These are phyloP conservation scores for Tricholoma bakamatsutake DNA, from an alignment of 768 basidiomycete genomes.

Conservation along the genomic window DNA sequence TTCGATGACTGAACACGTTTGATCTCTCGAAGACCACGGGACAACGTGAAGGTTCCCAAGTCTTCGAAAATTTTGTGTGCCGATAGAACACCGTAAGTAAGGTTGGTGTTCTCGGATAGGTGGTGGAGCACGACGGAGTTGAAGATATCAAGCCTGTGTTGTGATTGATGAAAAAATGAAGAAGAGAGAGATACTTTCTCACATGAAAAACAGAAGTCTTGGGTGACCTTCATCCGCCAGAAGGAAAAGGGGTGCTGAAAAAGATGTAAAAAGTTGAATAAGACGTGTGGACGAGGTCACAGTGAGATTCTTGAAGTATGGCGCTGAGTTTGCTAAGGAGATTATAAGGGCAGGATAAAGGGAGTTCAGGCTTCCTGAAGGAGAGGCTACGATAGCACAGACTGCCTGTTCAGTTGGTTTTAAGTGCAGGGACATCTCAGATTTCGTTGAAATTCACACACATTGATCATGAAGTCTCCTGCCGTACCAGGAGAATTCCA, in stretches of 20 bases:
- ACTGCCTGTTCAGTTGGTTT: constrained; percentile 51
- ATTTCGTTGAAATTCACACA: constrained; percentile 27
- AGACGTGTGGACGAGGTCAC: constrained; percentile 79
- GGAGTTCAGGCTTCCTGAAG: constrained; percentile 73
- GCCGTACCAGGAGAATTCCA: constrained; percentile 69
- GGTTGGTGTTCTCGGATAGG: constrained; percentile 77
- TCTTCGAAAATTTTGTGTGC: constrained; percentile 85
- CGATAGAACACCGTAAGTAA: constrained; percentile 81
- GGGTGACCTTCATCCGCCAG: constrained; percentile 95
- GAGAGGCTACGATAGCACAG: constrained; percentile 85
- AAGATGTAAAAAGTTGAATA: constrained; percentile 85
- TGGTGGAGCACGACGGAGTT: constrained; percentile 79
- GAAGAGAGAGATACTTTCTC: constrained; percentile 16
- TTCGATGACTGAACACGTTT: constrained; percentile 65
- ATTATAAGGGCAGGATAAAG: constrained; percentile 93
- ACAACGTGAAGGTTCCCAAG: constrained; percentile 86
- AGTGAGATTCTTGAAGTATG: constrained; percentile 77
- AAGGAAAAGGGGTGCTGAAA: constrained; percentile 84
- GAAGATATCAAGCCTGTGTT: constrained; percentile 79
- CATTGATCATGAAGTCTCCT: constrained; percentile 86
- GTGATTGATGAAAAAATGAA: background rate
- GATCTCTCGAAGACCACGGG: constrained; percentile 81
- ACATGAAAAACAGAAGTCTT: constrained; percentile 88
- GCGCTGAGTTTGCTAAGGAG: constrained; percentile 81
- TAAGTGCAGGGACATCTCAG: constrained; percentile 2